phyloP scores from a whole-genome alignment of 345 rosid genomes.

The Camelina laxa region DNA sequence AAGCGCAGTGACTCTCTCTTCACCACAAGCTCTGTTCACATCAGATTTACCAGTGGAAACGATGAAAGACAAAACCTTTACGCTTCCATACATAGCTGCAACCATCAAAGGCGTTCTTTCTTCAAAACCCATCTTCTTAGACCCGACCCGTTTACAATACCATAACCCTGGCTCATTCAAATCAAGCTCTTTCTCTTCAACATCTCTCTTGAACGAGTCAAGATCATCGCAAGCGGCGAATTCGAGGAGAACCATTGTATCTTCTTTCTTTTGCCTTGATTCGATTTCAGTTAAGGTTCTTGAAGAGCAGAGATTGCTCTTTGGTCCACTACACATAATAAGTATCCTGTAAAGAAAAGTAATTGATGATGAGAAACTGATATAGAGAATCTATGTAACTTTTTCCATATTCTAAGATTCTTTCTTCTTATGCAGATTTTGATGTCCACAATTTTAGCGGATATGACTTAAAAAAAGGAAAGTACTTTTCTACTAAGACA shows the following conservation, averaged over 20 bases:
- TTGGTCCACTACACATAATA: constrained; percentile 60
- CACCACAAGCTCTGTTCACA: constrained; percentile 76
- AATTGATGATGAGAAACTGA: constrained; percentile 7
- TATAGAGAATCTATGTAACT: not conserved
- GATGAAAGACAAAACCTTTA: constrained; percentile 63
- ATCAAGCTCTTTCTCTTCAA: constrained; percentile 61
- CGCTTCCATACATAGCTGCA: constrained; percentile 84
- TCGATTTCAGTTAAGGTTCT: constrained; percentile 54
- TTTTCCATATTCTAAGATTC: constrained; percentile 21
- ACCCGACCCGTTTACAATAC: constrained; percentile 74
- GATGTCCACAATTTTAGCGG: constrained; percentile 8
- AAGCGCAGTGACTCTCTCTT: constrained; percentile 84
- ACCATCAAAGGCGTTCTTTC: constrained; percentile 86
- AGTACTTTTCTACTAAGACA: constrained; percentile 33
- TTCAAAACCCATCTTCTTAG: constrained; percentile 85
- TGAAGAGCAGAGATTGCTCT: constrained; percentile 47
- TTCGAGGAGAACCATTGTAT: constrained; percentile 67
- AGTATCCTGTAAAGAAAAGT: constrained; percentile 49
- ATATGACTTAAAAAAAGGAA: not conserved
- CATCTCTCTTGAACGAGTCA: constrained; percentile 57
- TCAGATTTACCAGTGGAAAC: constrained; percentile 56
- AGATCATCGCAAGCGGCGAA: constrained; percentile 76
- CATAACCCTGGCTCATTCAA: constrained; percentile 67
- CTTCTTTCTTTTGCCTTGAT: constrained; percentile 41
- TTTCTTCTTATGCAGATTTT: not conserved